Evolutionary conservation across 164 flowering plant species (phyloP), one percentile per base, ranked within the genome.

Genomic region (Magnolia changhungtana): DNA sequence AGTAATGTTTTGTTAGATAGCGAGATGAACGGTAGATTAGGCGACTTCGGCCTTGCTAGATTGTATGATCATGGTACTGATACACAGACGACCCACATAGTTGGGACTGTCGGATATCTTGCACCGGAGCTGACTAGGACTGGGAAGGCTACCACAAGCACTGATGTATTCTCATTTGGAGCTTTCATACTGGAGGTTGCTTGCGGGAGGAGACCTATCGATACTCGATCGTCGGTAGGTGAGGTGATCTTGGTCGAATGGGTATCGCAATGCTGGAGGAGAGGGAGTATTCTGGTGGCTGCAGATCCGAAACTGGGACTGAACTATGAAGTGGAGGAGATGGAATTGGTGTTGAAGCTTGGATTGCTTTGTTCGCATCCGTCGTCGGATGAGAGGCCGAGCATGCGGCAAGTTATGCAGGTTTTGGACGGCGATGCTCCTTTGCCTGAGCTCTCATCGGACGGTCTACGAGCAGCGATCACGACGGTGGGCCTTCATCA

Each of bases 21-120:
- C 19, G 85, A 86, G 2, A 6, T 84, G 61, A 81, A 79, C 52
- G 86, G 80, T 9, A 72, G 81, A 37, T 37, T 86, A 18, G 86
- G 86, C 0, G 88, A 86, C 75, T 86, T 86, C 61, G 88, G 88
- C 9, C 74, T 84, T 0, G 85, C 88, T 0, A 84, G 82, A 21
- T 52, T 84, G 20, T 84, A 81, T 31, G 84, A 81, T 23, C 87
- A 81, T 58, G 88, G 88, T 37, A 31, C 74, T 0, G 71, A 74
- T 37, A 76, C 83, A 3, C 81, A 73, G 7, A 81, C 85, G 0
- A 84, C 88, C 3, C 80, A 66, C 4, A 79, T 86, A 24, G 85
- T 81, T 2, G 88, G 88, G 0, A 86, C 88, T 0, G 11, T 84
- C 5, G 88, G 88, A 4, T 84, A 84, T 71, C 51, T 86, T 1